Conservation (phyloP, 352 stramenopile genomes). For the Phytopythium litorale region DNA sequence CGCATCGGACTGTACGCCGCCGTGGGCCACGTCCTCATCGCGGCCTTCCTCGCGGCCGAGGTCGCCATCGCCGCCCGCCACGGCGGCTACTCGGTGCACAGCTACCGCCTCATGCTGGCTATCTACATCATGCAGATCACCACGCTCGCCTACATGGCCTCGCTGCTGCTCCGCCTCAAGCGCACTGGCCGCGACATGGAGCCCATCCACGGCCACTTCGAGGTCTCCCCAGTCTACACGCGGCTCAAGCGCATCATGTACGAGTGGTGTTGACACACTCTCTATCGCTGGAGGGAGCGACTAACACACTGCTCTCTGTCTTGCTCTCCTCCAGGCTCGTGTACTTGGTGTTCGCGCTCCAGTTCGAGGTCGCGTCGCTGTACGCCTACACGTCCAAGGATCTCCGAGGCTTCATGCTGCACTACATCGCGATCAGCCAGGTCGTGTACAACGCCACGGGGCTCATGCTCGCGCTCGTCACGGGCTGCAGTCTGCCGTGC, state of each 20-base stretch:
- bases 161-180: conserved; percentile 33
- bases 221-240: conserved; percentile 51
- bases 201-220: conserved; percentile 44
- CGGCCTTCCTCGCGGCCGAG: conserved; percentile 22
- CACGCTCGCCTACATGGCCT: conserved; percentile 41
- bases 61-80: conserved; percentile 18
- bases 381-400: conserved; percentile 12
- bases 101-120: conserved; percentile 29
- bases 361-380: conserved; percentile 36
- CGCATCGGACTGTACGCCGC: conserved; percentile 38
- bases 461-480: conserved; percentile 32
- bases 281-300: conserved; percentile 7
- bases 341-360: conserved; percentile 37
- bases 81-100: conserved; percentile 32
- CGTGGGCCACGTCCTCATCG: conserved; percentile 24
- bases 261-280: conserved; percentile 5
- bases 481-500: conserved; percentile 46
- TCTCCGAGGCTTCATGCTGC: conserved; percentile 16
- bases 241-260: conserved; percentile 59
- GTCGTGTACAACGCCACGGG: conserved; percentile 39
- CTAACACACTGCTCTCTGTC: background rate
- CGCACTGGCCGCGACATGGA: conserved; percentile 47
- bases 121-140: conserved; percentile 49
- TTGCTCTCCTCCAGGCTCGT: conserved; percentile 14
- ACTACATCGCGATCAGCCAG: conserved; percentile 36